Evolutionary conservation across 768 basidiomycete species (phyloP).

Genomic region (Boletellus emodensis): DNA sequence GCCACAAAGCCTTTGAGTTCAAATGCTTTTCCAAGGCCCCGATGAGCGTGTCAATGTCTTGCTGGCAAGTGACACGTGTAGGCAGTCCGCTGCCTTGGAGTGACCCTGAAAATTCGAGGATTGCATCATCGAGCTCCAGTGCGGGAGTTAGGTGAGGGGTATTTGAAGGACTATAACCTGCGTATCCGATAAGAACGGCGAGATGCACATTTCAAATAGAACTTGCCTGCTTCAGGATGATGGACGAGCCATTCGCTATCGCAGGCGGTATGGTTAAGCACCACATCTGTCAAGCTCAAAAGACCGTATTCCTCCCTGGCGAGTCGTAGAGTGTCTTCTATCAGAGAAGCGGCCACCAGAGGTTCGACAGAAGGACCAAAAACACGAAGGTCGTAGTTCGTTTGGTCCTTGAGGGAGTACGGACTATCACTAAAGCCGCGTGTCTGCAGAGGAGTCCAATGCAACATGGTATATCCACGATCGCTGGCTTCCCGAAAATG

Average conservation of each 20-base stretch:
- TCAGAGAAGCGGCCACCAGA: slow-evolving; percentile 50
- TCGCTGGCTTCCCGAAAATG: slow-evolving; percentile 82
- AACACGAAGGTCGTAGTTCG: slow-evolving; percentile 73
- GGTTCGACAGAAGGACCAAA: slow-evolving; percentile 44
- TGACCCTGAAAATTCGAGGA: slow-evolving; percentile 73
- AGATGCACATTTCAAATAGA: background rate
- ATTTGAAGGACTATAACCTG: slow-evolving; percentile 88
- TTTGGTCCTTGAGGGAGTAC: slow-evolving; percentile 89
- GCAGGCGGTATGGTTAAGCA: slow-evolving; percentile 95
- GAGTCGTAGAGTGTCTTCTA: slow-evolving; percentile 61
- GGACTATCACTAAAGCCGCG: slow-evolving; percentile 87
- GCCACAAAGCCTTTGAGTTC: slow-evolving; percentile 75
- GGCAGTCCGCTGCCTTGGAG: slow-evolving; percentile 70
- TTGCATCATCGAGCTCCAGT: slow-evolving; percentile 83
- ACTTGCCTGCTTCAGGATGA: slow-evolving; percentile 91
- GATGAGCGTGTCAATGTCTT: slow-evolving; percentile 68
- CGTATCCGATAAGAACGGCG: slow-evolving; percentile 2
- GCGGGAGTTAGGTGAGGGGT: slow-evolving; percentile 92
- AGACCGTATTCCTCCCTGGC: slow-evolving; percentile 87
- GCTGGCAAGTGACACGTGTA: slow-evolving; percentile 54
- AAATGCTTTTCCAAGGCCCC: slow-evolving; percentile 57
- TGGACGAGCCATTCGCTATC: slow-evolving; percentile 88
- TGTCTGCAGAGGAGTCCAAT: slow-evolving; percentile 93
- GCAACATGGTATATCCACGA: slow-evolving; percentile 96
- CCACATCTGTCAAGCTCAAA: slow-evolving; percentile 89